phyloP scores from a whole-genome alignment of 129 eudicot genomes.

The Centaurea solstitialis region DNA sequence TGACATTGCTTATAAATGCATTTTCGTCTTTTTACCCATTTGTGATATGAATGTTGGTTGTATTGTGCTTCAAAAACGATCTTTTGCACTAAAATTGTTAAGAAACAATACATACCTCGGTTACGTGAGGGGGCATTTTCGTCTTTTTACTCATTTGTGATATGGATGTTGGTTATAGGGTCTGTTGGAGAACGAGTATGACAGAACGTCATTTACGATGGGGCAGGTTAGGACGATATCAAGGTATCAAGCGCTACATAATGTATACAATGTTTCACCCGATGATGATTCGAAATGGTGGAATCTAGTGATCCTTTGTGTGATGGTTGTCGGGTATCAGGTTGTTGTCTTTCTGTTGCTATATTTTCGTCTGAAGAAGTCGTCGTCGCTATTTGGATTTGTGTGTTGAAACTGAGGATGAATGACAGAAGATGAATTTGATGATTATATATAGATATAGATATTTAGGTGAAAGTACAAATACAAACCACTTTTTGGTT shows the following conservation, averaged over 20 bases:
- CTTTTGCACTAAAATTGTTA: too few species aligned
- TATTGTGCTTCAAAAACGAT: too few species aligned
- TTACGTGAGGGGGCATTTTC: too few species aligned
- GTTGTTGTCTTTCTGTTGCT: conserved; percentile 64
- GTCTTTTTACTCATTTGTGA: background rate
- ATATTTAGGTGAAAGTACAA: too few species aligned
- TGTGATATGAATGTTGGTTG: too few species aligned
- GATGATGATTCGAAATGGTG: conserved; percentile 65
- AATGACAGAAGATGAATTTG: conserved; percentile 49
- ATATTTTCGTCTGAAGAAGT: conserved; percentile 47
- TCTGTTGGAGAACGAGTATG: conserved; percentile 84
- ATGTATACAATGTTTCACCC: conserved; percentile 59
- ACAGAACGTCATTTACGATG: conserved; percentile 64
- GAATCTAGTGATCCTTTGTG: conserved; percentile 58
- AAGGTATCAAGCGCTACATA: conserved; percentile 73
- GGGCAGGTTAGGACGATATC: conserved; percentile 78
- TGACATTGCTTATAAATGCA: too few species aligned
- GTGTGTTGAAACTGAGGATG: conserved; percentile 43
- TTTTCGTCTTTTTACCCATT: too few species aligned
- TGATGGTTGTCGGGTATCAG: conserved; percentile 77
- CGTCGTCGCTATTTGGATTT: conserved; percentile 30
- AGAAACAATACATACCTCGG: too few species aligned
- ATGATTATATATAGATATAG: background rate
- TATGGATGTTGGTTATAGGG: conserved; percentile 43
- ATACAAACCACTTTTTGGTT: too few species aligned